Percentiles rank a stretch among this genome's conserved stretches.
Conservation (phyloP, 2,329 filamentous ascomycete species). For the Ophiostoma ips region DNA sequence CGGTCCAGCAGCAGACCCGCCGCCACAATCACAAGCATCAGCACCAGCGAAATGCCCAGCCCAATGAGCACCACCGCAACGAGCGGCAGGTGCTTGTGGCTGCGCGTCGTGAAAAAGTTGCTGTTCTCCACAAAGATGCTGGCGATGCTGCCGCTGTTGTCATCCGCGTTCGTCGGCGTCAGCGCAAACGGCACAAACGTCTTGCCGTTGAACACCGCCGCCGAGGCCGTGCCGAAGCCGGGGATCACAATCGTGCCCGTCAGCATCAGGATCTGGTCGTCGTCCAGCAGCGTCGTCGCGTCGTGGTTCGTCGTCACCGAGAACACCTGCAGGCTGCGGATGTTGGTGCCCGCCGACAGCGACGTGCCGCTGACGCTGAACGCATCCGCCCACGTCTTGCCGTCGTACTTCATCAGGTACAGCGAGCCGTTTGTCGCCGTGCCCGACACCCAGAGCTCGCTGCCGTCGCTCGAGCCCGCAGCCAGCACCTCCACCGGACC, state of each 20-base stretch:
- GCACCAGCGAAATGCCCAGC: slow-evolving; percentile 60
- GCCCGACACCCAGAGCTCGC: slow-evolving; percentile 73
- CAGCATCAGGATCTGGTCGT: slow-evolving; percentile 61
- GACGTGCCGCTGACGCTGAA: slow-evolving; percentile 41
- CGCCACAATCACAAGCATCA: slow-evolving; percentile 66
- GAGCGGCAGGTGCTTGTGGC: slow-evolving; percentile 46
- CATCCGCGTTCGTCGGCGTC: slow-evolving; percentile 42
- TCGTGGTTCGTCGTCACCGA: slow-evolving; percentile 55
- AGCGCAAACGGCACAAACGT: slow-evolving; percentile 66
- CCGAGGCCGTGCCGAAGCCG: slow-evolving; percentile 67
- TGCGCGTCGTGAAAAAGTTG: slow-evolving; percentile 51
- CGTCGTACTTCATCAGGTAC: slow-evolving; percentile 75
- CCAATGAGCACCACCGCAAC: slow-evolving; percentile 72
- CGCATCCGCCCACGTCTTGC: slow-evolving; percentile 42
- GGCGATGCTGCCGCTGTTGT: slow-evolving; percentile 60
- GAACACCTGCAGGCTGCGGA: slow-evolving; percentile 74
- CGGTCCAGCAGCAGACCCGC: slow-evolving; percentile 63
- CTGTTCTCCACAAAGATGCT: slow-evolving; percentile 72
- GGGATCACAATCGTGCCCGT: slow-evolving; percentile 71
- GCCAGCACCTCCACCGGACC: slow-evolving; percentile 68
- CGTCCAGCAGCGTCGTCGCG: slow-evolving; percentile 46
- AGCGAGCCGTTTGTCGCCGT: slow-evolving; percentile 47
- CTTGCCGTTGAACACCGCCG: slow-evolving; percentile 77
- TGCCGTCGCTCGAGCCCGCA: slow-evolving; percentile 55
- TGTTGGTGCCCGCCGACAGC: slow-evolving; percentile 50